Percentiles rank a stretch among this genome's conserved stretches.
These are phyloP conservation scores for Domatiomyces globalis DNA, from an alignment of 2,329 filamentous ascomycete genomes.

Conservation along the genomic window DNA sequence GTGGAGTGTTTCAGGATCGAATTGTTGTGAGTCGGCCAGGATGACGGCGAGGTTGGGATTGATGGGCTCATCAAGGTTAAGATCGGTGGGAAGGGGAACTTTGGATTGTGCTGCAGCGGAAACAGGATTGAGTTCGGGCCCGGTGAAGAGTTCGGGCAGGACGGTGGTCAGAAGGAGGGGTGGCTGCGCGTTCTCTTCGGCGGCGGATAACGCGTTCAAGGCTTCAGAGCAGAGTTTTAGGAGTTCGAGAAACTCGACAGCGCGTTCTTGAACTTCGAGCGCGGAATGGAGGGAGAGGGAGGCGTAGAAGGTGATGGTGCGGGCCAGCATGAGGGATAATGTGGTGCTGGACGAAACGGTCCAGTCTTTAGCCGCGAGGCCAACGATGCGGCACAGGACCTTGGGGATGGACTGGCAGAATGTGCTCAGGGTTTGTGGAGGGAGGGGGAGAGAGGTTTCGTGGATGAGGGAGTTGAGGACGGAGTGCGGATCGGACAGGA, in stretches of 20 bases:
- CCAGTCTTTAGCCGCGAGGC: slow-evolving; percentile 53
- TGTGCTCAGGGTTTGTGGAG: slow-evolving; percentile 56
- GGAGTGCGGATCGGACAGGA: slow-evolving; percentile 55
- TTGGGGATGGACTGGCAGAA: slow-evolving; percentile 78
- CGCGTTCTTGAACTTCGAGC: slow-evolving; percentile 86
- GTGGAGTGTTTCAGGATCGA: slow-evolving; percentile 31
- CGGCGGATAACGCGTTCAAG: slow-evolving; percentile 20
- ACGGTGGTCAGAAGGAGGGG: slow-evolving; percentile 80
- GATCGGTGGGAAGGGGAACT: slow-evolving; percentile 59
- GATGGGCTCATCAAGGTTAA: slow-evolving; percentile 71
- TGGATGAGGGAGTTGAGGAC: slow-evolving; percentile 63
- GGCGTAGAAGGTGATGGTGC: slow-evolving; percentile 71
- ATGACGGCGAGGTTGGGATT: slow-evolving; percentile 58
- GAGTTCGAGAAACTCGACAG: slow-evolving; percentile 82
- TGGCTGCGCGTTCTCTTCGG: slow-evolving; percentile 37
- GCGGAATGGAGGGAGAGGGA: slow-evolving; percentile 66
- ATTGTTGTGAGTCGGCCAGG: slow-evolving; percentile 37
- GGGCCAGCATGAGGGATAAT: slow-evolving; percentile 62
- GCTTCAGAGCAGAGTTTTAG: slow-evolving; percentile 79
- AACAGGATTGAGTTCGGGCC: slow-evolving; percentile 84
- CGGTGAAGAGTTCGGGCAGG: slow-evolving; percentile 73
- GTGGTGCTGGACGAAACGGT: slow-evolving; percentile 58
- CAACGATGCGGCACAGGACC: slow-evolving; percentile 59
- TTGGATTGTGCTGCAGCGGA: slow-evolving; percentile 69
- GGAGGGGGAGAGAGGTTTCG: slow-evolving; percentile 41